Evolutionary conservation across 768 basidiomycete species (phyloP).

Genomic region (Nidula microcarpa): DNA sequence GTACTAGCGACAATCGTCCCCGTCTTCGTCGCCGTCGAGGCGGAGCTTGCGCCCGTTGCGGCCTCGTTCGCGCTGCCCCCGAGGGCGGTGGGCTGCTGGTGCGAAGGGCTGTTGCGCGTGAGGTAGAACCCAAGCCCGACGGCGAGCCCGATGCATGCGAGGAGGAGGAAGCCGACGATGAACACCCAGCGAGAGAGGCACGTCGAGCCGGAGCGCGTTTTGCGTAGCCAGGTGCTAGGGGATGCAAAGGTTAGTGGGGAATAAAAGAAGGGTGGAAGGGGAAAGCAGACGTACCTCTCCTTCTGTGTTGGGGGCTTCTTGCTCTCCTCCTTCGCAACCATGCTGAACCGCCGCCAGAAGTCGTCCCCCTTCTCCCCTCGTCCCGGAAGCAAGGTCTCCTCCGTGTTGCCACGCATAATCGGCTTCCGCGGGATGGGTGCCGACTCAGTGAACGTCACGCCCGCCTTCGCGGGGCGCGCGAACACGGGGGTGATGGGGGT

Average conservation of each 20-base stretch:
- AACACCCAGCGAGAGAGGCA: slow-evolving; percentile 67
- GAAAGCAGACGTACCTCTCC: slow-evolving; percentile 36
- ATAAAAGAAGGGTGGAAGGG: neutral
- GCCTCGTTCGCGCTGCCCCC: slow-evolving; percentile 59
- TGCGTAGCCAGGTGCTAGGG: slow-evolving; percentile 60
- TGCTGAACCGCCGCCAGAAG: slow-evolving; percentile 85
- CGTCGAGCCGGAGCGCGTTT: slow-evolving; percentile 53
- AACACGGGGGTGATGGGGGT: slow-evolving; percentile 81
- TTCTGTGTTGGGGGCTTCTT: slow-evolving; percentile 32
- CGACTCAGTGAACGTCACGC: slow-evolving; percentile 42
- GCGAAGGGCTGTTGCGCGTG: slow-evolving; percentile 44
- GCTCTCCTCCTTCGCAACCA: slow-evolving; percentile 70
- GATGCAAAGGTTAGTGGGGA: neutral
- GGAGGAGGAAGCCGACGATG: slow-evolving; percentile 56
- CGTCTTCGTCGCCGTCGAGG: slow-evolving; percentile 10
- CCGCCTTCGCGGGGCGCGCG: slow-evolving; percentile 50
- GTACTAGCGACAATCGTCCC: slow-evolving; percentile 14
- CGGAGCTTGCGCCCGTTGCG: slow-evolving; percentile 7
- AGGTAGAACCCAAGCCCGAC: slow-evolving; percentile 60
- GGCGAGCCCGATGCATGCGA: slow-evolving; percentile 51
- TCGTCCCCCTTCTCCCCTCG: slow-evolving; percentile 77
- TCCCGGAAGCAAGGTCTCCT: slow-evolving; percentile 63
- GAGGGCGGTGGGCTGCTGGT: slow-evolving; percentile 55
- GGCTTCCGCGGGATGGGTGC: slow-evolving; percentile 29
- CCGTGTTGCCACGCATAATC: slow-evolving; percentile 67